phyloP scores from a whole-genome alignment of 2,329 filamentous ascomycete species.

The Clonostachys sp. region DNA sequence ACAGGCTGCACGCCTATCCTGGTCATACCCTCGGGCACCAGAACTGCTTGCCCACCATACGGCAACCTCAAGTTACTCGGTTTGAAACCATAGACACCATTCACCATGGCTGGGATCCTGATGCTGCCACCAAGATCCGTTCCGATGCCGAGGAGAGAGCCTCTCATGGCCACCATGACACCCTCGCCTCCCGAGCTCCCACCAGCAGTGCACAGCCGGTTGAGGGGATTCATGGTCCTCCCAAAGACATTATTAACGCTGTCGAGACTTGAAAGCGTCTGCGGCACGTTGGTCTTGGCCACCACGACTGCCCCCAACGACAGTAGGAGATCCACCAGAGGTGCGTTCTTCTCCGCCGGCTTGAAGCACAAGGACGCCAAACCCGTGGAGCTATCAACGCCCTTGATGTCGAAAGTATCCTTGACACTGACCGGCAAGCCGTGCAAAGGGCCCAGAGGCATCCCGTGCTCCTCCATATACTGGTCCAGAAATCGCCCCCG shows the following conservation, averaged over 20 bases:
- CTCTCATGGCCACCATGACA: conserved; percentile 31
- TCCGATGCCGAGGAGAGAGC: conserved; percentile 31
- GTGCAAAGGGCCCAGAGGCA: conserved; percentile 50
- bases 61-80: conserved; percentile 14
- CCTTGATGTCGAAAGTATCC: conserved; percentile 53
- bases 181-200: conserved; percentile 58
- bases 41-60: background rate
- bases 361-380: conserved; percentile 51
- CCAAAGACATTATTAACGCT: conserved; percentile 59
- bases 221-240: conserved; percentile 58
- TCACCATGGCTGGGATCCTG: conserved; percentile 34
- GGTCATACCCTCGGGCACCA: conserved; percentile 1
- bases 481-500: conserved; percentile 28
- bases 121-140: conserved; percentile 42
- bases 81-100: conserved; percentile 31
- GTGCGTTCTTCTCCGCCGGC: conserved; percentile 44
- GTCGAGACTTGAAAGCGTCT: conserved; percentile 33
- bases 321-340: conserved; percentile 52
- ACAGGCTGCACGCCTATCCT: background rate
- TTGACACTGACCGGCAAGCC: conserved; percentile 45
- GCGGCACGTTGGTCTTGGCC: conserved; percentile 66
- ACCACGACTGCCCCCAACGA: conserved; percentile 60
- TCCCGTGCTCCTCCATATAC: background rate
- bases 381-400: conserved; percentile 48
- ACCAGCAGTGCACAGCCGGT: conserved; percentile 54